Base-by-base conservation (phyloP, 345 rosid species). In the Citrus glauca region DNA sequence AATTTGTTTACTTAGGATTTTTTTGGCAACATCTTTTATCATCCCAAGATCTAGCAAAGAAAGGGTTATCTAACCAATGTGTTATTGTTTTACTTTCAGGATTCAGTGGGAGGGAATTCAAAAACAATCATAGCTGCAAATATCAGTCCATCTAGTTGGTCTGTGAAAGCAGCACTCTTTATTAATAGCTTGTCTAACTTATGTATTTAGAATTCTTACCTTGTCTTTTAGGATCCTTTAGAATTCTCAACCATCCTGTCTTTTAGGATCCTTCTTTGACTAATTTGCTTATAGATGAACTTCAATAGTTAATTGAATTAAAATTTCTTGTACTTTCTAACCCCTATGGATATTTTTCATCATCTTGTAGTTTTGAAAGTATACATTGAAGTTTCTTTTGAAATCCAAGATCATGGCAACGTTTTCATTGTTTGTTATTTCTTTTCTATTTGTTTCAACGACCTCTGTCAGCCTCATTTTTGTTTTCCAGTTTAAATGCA, bases 111-210 rank as follows among this genome's bases (percentile, higher is more conserved):
- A 81, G 98, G 99, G 68, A 97, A 97, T 79, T 85, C 97, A 72
- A 94, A 97, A 83, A 97, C 99, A 48, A 94, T 80, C n/a, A 97
- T 96, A 71, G 91, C 93, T 81, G 97, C 98, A 71, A 97, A 97
- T 78, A 90, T 97, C 45, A 94, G 95, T 77, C 99, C 99, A 73
- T 90, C 99, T 79, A 87, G 75, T 82, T 85, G 99, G 99, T 96
- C 63, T 83, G 88, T 82, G 66, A 59, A 75, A 56, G 25, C 20
- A 80, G 69, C 62, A 45, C 24, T 32, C 33, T 22, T 55, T 30
- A 24, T 62, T 30, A 24, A 4, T 61, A 45, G 32, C 32, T 25
- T 65, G 48, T 32, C 4, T 33, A 33, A 33, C 37, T 40, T 56
- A 6, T 5, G 25, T 4, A 64, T 42, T 10, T 10, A 2, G 48